Evolutionary conservation across 306 rosid genomes (phyloP).

Genomic region (Sesbania bispinosa): DNA sequence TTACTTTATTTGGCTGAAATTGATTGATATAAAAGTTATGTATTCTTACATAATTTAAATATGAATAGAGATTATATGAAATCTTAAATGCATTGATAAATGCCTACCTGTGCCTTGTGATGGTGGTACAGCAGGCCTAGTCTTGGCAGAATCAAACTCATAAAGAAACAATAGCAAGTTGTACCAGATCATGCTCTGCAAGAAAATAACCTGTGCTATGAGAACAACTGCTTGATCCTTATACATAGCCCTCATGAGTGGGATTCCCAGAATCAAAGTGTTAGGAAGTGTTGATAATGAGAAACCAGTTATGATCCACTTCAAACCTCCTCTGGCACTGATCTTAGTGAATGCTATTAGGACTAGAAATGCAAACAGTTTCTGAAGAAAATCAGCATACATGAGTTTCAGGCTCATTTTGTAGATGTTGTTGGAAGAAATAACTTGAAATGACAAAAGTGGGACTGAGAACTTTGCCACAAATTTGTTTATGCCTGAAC

Average conservation of each 20-base stretch:
- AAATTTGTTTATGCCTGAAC: conserved; percentile 90
- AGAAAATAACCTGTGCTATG: conserved; percentile 68
- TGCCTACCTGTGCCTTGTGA: conserved; percentile 70
- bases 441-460: conserved; percentile 75
- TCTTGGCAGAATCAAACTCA: conserved; percentile 65
- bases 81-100: background rate
- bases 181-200: conserved; percentile 92
- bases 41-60: background rate
- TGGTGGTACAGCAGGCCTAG: conserved; percentile 46
- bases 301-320: conserved; percentile 61
- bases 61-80: background rate
- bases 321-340: conserved; percentile 55
- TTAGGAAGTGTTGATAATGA: conserved; percentile 91
- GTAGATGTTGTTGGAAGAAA: conserved; percentile 70
- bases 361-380: conserved; percentile 49
- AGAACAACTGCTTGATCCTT: conserved; percentile 51
- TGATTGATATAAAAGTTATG: background rate
- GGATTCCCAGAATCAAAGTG: conserved; percentile 83
- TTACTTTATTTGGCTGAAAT: conserved; percentile 1
- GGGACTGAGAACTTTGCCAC: conserved; percentile 91
- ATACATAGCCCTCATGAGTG: conserved; percentile 82
- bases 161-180: conserved; percentile 70
- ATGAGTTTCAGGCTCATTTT: conserved; percentile 71
- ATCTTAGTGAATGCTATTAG: conserved; percentile 46
- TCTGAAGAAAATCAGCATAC: conserved; percentile 64